Evolutionary conservation across 2,329 filamentous ascomycete genomes (phyloP).

Genomic region (Verticillium zaregamsianum): DNA sequence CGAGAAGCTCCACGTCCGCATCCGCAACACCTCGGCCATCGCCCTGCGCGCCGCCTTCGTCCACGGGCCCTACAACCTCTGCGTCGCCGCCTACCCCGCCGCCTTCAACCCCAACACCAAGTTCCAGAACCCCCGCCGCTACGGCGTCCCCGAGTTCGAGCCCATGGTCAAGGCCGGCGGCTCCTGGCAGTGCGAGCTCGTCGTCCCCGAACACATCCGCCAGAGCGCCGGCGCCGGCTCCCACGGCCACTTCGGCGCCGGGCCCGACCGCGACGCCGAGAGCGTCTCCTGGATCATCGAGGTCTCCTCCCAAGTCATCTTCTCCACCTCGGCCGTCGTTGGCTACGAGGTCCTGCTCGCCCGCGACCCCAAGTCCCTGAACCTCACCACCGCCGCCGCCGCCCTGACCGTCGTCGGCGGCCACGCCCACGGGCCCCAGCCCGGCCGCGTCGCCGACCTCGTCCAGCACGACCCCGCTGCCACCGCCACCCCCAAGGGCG

Average conservation of each 20-base stretch:
- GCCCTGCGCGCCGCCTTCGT: conserved; percentile 92
- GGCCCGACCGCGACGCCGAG: conserved; percentile 38
- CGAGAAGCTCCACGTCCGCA: conserved; percentile 72
- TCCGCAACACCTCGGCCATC: conserved; percentile 89
- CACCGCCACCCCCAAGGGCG: conserved; percentile 65
- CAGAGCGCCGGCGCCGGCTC: conserved; percentile 52
- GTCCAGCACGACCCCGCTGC: conserved; percentile 52
- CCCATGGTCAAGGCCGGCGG: conserved; percentile 94
- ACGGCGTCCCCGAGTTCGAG: conserved; percentile 87
- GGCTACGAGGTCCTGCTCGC: conserved; percentile 84
- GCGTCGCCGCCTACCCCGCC: conserved; percentile 79
- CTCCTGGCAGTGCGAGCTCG: conserved; percentile 74
- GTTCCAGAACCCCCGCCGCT: conserved; percentile 62
- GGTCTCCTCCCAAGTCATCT: conserved; percentile 87
- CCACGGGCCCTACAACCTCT: conserved; percentile 90
- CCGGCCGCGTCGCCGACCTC: conserved; percentile 73
- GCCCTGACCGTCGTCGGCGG: conserved; percentile 41
- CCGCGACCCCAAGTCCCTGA: conserved; percentile 78
- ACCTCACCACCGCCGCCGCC: conserved; percentile 52
- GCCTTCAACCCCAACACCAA: conserved; percentile 80
- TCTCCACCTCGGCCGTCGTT: conserved; percentile 83
- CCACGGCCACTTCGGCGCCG: conserved; percentile 22
- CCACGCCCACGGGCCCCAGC: conserved; percentile 47
- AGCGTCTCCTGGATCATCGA: conserved; percentile 86
- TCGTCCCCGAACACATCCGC: conserved; percentile 74